Evolutionary conservation across 1,139 yeast genomes (phyloP).

Genomic region (Lodderomyces beijingensis): DNA sequence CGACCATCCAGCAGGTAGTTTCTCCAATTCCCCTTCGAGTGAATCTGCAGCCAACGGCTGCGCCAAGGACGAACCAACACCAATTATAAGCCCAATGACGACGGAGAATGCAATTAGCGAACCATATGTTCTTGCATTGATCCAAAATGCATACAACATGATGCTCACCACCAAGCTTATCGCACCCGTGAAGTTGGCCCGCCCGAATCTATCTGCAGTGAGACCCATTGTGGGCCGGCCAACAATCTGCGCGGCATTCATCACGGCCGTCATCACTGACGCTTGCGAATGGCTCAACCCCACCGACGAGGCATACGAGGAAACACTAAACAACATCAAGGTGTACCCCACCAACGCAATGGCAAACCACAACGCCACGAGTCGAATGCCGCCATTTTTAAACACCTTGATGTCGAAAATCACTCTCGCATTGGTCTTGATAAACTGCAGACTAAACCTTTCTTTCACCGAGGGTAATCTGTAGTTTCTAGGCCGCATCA

Average conservation of each 20-base stretch:
- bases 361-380: conserved; percentile 54
- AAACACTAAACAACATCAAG: conserved; percentile 55
- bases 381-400: conserved; percentile 32
- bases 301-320: conserved; percentile 57
- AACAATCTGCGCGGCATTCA: conserved; percentile 59
- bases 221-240: conserved; percentile 66
- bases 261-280: conserved; percentile 54
- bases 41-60: conserved; percentile 59
- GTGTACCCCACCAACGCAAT: conserved; percentile 54
- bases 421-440: conserved; percentile 18
- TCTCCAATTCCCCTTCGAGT: conserved; percentile 34
- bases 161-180: conserved; percentile 30
- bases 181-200: conserved; percentile 45
- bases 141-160: conserved; percentile 49
- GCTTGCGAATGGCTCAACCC: conserved; percentile 56
- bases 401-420: conserved; percentile 30
- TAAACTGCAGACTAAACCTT: conserved; percentile 18
- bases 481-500: conserved; percentile 45
- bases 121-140: conserved; percentile 48
- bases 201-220: conserved; percentile 54
- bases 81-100: conserved; percentile 51
- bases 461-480: conserved; percentile 18
- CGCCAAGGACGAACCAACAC: conserved; percentile 62
- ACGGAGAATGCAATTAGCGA: conserved; percentile 51
- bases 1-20: conserved; percentile 59